Evolutionary conservation across 495 filamentous ascomycete genomes (phyloP), one percentile per base, ranked within the genome.

Genomic region (Aspergillus coremiiformis): DNA sequence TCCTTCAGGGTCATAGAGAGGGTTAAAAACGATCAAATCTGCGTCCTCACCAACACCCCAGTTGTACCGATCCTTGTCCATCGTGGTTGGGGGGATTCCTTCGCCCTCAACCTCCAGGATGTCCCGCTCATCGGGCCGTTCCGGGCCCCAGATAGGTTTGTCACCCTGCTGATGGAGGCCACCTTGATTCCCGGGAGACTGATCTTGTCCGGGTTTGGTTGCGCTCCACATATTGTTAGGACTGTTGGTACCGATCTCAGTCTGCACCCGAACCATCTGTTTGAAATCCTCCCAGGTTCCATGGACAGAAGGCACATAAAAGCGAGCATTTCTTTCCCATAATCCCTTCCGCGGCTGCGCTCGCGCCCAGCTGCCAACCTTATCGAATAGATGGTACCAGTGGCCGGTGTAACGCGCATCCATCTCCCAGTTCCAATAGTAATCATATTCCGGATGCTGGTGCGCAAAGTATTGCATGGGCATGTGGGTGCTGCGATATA

Each of bases 341-440:
- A 97, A 74, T 0, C 86, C 86, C 67, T 93, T 95, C 0, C 93
- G 79, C 0, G 93, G 90, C 66, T 97, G 94, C 51, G 82, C 66
- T 43, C 79, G 82, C 4, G 92, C 82, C 90, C 89, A 98, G 23
- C 62, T 67, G 37, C 75, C 73, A 33, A 93, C 70, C 60, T 84
- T 83, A 58, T 84, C 78, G 62, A 97, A 87, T 21, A 97, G 74
- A 57, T 96, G 85, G 66, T 95, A 93, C 77, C 85, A 95, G 67
- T 98, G 91, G n/a, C 93, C 94, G 0, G 86, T 95, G 66, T 96
- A 95, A 3, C 93, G 84, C 30, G 89, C 83, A 62, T 98, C 93
- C 85, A 97, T 95, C 69, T 98, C 93, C 90, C 91, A 96, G 61
- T 98, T 90, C 93, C 93, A 98, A 69, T 92, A 87, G 68, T 84